Base-by-base conservation (phyloP, 2,329 filamentous ascomycete species). In the Hypoxylon sp. region DNA sequence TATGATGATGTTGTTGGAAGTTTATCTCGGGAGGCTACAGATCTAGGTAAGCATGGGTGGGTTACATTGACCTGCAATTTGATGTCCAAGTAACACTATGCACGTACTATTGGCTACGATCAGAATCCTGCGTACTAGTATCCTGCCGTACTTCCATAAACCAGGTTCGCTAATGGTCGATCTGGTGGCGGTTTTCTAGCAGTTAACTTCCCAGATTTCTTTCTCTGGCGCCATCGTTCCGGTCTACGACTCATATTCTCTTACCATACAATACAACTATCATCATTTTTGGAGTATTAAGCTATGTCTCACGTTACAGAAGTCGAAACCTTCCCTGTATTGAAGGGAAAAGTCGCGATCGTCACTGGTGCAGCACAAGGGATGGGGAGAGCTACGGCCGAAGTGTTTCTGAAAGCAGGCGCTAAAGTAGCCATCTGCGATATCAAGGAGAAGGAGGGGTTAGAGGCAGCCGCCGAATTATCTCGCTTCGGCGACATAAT, bases 351-450 rank as follows among this genome's bases (percentile, higher is more conserved):
- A 32, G 70, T 75, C 23, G 67, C 70, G 9, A 62, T 78, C 14
- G 38, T 78, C 4, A 78, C 75, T 0, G 76, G 75, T 9, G 76
- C 64, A 14, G 72, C 73, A 10, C 70, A 74, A 46, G 78, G 77
- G 1, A 79, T 79, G 62, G 77, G 78, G 11, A 75, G 73, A 64
- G 73, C 75, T 2, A 77, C 72, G 0, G 75, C 74, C 1, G 65
- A 70, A 5, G 61, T 71, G 3, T 71, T 76, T 9, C 72, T 73
- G 21, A 73, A 73, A 59, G 74, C 73, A 5, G 74, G 73, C n/a
- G 73, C 72, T 10, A 71, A 71, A 34, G 73, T 68, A n/a, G 69
- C 70, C 11, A 71, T 73, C 43, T 67, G 65, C 21, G 71, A 73
- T 38, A 56, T 73, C 25, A 64, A 65, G 49, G 59, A 62, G 21